These are phyloP conservation scores for Eucalyptus regnans DNA, from an alignment of 345 rosid genomes.

Conservation along the genomic window DNA sequence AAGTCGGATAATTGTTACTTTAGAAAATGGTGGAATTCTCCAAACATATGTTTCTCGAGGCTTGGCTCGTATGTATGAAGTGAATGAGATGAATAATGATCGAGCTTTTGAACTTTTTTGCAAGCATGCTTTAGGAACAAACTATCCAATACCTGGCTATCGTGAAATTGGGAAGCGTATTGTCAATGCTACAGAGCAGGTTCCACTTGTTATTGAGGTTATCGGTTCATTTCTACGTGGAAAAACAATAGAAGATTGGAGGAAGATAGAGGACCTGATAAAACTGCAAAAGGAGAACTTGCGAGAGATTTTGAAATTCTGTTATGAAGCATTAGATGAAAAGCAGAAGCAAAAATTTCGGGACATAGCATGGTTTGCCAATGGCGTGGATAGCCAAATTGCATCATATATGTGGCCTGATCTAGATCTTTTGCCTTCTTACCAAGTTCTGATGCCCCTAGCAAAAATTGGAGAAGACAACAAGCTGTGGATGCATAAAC, in stretches of 20 bases:
- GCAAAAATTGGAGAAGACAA: too few species aligned
- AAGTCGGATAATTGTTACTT: not conserved
- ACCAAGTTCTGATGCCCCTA: too few species aligned
- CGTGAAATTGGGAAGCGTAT: not conserved
- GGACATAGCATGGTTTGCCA: too few species aligned
- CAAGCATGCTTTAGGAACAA: not conserved
- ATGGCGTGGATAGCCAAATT: too few species aligned
- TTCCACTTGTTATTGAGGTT: not conserved
- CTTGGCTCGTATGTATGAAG: accelerated
- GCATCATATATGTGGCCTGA: too few species aligned
- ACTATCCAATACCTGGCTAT: not conserved
- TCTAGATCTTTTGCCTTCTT: too few species aligned
- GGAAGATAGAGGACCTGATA: not conserved
- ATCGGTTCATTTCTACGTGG: not conserved
- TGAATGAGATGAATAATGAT: not conserved
- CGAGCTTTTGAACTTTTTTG: not conserved
- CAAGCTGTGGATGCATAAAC: too few species aligned
- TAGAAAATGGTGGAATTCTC: not conserved
- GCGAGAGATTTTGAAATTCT: too few species aligned
- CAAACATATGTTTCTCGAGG: not conserved
- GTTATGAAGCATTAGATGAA: too few species aligned
- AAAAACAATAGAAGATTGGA: not conserved
- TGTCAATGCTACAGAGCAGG: not conserved
- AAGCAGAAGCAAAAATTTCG: too few species aligned
- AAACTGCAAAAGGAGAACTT: too few species aligned